These are phyloP conservation scores for Solanum chiquidenum DNA, from an alignment of 257 asterid species.

Conservation along the genomic window DNA sequence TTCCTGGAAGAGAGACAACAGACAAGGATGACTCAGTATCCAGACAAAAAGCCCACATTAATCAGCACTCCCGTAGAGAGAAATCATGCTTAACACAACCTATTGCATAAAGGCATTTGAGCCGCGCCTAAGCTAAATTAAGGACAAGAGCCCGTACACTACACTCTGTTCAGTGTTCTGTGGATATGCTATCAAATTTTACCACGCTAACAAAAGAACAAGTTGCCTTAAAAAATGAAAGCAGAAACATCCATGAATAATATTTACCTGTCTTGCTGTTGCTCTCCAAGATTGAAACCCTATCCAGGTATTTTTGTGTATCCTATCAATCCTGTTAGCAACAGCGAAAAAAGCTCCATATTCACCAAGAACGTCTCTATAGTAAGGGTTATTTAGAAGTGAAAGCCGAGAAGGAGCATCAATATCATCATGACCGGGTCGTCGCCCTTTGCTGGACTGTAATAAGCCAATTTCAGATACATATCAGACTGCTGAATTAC, in stretches of 20 bases:
- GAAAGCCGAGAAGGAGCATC: constrained; percentile 90
- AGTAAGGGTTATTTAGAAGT: constrained; percentile 51
- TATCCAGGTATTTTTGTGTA: constrained; percentile 96
- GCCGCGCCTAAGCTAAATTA: background rate
- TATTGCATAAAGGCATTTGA: background rate
- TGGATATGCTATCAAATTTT: background rate
- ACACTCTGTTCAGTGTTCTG: background rate
- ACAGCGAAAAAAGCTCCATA: constrained; percentile 87
- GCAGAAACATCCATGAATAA: background rate
- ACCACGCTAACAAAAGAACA: background rate
- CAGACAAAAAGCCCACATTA: background rate
- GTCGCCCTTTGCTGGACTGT: constrained; percentile 69
- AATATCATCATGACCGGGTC: constrained; percentile 80
- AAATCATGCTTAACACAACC: background rate
- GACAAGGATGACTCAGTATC: background rate
- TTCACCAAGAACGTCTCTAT: constrained; percentile 73
- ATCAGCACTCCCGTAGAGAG: background rate
- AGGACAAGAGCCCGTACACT: background rate
- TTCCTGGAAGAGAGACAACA: background rate
- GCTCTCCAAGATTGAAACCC: constrained; percentile 98
- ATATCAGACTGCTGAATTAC: constrained; percentile 9
- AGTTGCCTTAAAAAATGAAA: background rate
- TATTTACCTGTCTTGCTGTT: constrained; percentile 67
- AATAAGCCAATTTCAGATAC: constrained; percentile 12
- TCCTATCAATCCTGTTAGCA: constrained; percentile 80